Conservation (phyloP, 306 rosid species). For the Trifolium dubium region DNA sequence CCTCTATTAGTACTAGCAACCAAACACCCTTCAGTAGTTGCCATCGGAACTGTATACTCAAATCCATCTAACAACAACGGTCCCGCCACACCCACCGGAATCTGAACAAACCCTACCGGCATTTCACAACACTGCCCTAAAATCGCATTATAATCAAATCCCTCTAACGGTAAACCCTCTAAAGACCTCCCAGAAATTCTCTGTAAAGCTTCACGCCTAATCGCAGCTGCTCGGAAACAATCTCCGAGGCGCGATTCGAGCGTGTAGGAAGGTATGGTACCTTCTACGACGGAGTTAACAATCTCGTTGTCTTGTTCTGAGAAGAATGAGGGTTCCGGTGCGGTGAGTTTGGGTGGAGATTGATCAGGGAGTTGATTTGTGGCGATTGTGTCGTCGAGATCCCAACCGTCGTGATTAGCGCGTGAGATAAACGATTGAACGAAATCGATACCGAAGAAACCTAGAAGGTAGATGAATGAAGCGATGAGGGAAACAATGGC, state of each 20-base stretch:
- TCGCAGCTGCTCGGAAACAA: constrained; percentile 70
- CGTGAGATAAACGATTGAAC: constrained; percentile 71
- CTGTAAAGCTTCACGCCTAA: constrained; percentile 84
- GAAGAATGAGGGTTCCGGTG: constrained; percentile 27
- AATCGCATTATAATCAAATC: constrained; percentile 78
- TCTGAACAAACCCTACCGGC: constrained; percentile 86
- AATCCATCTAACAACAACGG: constrained; percentile 78
- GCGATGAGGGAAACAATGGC: constrained; percentile 73
- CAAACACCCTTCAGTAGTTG: constrained; percentile 90
- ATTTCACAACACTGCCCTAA: constrained; percentile 96
- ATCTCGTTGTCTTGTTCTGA: constrained; percentile 56
- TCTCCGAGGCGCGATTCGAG: constrained; percentile 76
- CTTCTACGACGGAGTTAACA: constrained; percentile 55
- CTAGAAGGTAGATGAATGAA: constrained; percentile 74
- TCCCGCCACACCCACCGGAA: constrained; percentile 95
- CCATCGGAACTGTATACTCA: constrained; percentile 85
- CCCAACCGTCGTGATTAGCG: constrained; percentile 61
- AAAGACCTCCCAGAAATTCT: constrained; percentile 64
- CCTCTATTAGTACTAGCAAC: constrained; percentile 95
- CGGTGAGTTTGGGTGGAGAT: constrained; percentile 10
- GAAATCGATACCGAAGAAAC: constrained; percentile 77
- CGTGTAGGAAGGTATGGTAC: constrained; percentile 66
- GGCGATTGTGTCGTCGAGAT: constrained; percentile 40
- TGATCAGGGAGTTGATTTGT: not conserved
- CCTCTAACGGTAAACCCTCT: constrained; percentile 75